A percentile compares a stretch with the other conserved stretches of the same genome.
Evolutionary conservation across 23 red algal species (phyloP).

Genomic region (Agarophyton chilense): DNA sequence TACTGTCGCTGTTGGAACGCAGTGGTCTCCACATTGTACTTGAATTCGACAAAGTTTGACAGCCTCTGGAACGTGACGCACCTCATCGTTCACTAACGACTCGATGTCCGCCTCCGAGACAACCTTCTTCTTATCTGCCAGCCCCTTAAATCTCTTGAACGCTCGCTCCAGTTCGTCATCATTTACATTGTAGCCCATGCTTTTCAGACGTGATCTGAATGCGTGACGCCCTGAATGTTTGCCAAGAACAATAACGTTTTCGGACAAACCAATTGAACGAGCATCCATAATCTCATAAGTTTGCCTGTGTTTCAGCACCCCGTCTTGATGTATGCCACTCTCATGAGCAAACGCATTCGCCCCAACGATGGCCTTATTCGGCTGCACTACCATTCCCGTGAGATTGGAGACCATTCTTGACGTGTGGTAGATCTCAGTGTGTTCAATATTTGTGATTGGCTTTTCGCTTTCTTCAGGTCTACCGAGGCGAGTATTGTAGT

Average conservation of each 20-base stretch:
- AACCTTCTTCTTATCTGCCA: slow-evolving; percentile 95
- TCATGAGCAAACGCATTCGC: slow-evolving; percentile 99
- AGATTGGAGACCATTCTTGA: slow-evolving; percentile 95
- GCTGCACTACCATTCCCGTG: slow-evolving; percentile 94
- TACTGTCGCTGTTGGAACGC: slow-evolving; percentile 85
- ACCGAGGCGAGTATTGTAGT: slow-evolving; percentile 79
- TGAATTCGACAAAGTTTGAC: slow-evolving; percentile 80
- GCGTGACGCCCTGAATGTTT: slow-evolving; percentile 97
- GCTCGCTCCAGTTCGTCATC: slow-evolving; percentile 94
- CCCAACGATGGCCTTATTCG: slow-evolving; percentile 99
- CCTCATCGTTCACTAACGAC: slow-evolving; percentile 93
- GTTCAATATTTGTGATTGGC: slow-evolving; percentile 89
- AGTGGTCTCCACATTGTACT: slow-evolving; percentile 87
- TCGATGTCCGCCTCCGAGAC: slow-evolving; percentile 87
- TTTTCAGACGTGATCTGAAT: slow-evolving; percentile 75
- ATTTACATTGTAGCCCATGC: slow-evolving; percentile 92
- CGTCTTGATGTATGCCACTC: slow-evolving; percentile 98
- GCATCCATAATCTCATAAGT: slow-evolving; percentile 99
- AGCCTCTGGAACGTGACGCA: slow-evolving; percentile 69
- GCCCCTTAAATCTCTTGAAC: slow-evolving; percentile 94
- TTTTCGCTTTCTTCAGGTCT: slow-evolving; percentile 34
- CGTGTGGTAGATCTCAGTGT: slow-evolving; percentile 88
- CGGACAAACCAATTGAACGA: slow-evolving; percentile 77
- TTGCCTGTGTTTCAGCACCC: slow-evolving; percentile 89
- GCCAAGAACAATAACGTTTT: slow-evolving; percentile 93